Percentiles rank a stretch among this genome's conserved stretches.
Conservation (phyloP, 2,329 filamentous ascomycete species). For the Amauroascus verrucosus region DNA sequence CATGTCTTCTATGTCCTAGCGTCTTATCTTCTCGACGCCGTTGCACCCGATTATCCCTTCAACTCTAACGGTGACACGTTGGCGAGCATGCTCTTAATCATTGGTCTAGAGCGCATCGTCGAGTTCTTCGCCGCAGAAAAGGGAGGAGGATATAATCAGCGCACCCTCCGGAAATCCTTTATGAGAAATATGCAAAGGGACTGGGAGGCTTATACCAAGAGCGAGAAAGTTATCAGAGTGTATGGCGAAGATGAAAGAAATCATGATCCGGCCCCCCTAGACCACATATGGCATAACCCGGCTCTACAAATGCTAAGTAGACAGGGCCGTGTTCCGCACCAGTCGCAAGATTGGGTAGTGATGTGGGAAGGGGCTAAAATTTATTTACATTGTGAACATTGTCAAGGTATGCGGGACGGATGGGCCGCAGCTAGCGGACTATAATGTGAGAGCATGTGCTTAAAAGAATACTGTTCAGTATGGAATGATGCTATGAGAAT, state of each 20-base stretch:
- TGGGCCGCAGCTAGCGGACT: neutral
- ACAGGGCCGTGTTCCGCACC: conserved; percentile 26
- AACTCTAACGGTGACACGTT: conserved; percentile 27
- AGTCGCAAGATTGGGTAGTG: conserved; percentile 25
- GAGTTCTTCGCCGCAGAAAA: conserved; percentile 38
- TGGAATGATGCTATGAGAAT: too few species aligned
- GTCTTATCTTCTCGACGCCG: conserved; percentile 30
- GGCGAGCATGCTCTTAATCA: conserved; percentile 33
- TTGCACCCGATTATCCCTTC: conserved; percentile 26
- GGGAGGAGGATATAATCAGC: conserved; percentile 33
- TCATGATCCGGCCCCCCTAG: conserved; percentile 22
- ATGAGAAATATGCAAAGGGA: conserved; percentile 37
- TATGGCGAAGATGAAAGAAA: conserved; percentile 25
- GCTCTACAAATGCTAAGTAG: conserved; percentile 25
- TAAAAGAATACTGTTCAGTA: neutral
- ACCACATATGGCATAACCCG: conserved; percentile 35
- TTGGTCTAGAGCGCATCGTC: conserved; percentile 30
- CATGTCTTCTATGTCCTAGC: conserved; percentile 35
- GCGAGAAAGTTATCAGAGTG: conserved; percentile 31
- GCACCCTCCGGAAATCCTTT: conserved; percentile 34
- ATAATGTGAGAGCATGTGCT: too few species aligned
- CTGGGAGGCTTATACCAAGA: conserved; percentile 28
- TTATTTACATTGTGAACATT: conserved; percentile 29
- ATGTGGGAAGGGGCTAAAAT: conserved; percentile 29
- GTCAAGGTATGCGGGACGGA: conserved; percentile 16